Percentiles rank a stretch among this genome's conserved stretches.
Evolutionary conservation across 192 early-diverging fungal genomes (phyloP).

Genomic region (Dissophora ornata): DNA sequence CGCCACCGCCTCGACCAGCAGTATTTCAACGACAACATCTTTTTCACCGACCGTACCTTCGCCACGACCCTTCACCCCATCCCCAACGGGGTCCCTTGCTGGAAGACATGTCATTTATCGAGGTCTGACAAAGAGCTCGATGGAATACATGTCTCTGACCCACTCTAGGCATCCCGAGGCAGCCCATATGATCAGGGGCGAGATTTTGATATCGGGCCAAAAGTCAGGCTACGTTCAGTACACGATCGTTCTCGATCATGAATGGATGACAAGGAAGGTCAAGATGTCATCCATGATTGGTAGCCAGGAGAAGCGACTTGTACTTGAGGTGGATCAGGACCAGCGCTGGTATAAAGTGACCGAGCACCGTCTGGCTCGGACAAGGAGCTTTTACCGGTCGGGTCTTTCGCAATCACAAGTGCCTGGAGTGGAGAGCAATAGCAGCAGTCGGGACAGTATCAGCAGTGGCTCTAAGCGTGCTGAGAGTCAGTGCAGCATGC

Average conservation of each 20-base stretch:
- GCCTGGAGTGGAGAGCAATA: not conserved
- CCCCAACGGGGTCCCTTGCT: conserved; percentile 40
- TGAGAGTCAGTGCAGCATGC: conserved; percentile 42
- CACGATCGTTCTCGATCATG: conserved; percentile 44
- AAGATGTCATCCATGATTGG: conserved; percentile 48
- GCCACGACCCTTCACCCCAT: conserved; percentile 30
- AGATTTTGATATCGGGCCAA: conserved; percentile 47
- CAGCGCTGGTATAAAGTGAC: conserved; percentile 51
- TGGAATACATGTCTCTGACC: conserved; percentile 54
- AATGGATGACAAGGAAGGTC: conserved; percentile 47
- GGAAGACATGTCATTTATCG: conserved; percentile 47
- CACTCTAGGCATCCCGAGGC: conserved; percentile 36
- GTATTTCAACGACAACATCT: conserved; percentile 14
- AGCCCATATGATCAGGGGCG: conserved; percentile 49
- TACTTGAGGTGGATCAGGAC: conserved; percentile 47
- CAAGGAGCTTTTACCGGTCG: conserved; percentile 37
- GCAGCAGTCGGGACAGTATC: not conserved
- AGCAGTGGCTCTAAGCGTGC: conserved; percentile 2
- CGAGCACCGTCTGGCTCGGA: conserved; percentile 33
- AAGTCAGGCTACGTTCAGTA: conserved; percentile 48
- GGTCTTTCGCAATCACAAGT: conserved; percentile 25
- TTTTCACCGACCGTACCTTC: conserved; percentile 27
- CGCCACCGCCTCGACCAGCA: conserved; percentile 1
- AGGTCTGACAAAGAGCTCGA: conserved; percentile 37
- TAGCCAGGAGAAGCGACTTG: conserved; percentile 35